phyloP scores from a whole-genome alignment of 495 filamentous ascomycete genomes.

The Pyrenula aspistea region DNA sequence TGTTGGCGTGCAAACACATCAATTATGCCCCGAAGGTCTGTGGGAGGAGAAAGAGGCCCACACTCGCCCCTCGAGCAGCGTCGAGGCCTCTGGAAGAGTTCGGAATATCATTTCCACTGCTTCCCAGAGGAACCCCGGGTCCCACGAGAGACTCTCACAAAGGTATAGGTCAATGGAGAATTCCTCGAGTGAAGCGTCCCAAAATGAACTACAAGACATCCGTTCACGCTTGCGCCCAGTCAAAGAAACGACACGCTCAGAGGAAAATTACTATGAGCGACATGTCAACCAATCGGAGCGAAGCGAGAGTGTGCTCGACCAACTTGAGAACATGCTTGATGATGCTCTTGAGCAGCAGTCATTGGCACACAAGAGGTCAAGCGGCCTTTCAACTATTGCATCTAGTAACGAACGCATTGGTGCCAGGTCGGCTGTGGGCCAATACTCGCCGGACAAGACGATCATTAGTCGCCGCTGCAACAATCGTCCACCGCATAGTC shows the following conservation, averaged over 20 bases:
- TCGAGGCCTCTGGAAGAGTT: background rate
- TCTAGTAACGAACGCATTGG: background rate
- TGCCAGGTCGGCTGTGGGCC: background rate
- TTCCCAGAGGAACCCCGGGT: background rate
- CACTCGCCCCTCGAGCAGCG: background rate
- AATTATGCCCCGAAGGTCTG: background rate
- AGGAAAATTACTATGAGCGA: background rate
- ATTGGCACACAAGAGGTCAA: background rate
- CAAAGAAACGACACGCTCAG: background rate
- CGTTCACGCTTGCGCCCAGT: background rate
- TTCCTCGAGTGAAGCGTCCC: background rate
- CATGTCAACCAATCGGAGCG: background rate
- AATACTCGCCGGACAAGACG: background rate
- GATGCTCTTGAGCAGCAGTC: background rate
- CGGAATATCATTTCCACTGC: background rate
- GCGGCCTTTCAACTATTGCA: background rate
- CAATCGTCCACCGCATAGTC: background rate
- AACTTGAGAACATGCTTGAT: background rate
- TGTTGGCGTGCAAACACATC: background rate
- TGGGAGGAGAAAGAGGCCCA: background rate
- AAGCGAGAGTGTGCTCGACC: background rate
- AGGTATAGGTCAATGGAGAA: background rate
- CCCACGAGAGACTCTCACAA: background rate
- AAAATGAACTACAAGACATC: background rate
- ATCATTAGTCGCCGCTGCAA: background rate